Conservation (phyloP, 2,329 filamentous ascomycete species). For the Fusarium austroafricanum region DNA sequence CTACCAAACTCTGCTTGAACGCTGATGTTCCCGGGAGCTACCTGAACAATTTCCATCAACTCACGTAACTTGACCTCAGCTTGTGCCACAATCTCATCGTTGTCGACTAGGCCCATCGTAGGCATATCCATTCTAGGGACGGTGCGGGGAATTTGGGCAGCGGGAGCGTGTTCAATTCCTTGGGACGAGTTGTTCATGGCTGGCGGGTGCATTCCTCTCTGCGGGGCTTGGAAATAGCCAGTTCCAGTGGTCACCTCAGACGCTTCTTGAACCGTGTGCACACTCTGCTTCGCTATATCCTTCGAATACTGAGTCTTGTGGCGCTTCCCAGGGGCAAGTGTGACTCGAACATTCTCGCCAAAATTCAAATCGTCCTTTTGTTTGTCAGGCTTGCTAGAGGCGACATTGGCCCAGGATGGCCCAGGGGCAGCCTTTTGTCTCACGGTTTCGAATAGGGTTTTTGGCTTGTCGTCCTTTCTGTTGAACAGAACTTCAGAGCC, state of each 20-base stretch:
- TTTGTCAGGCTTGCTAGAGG: neutral
- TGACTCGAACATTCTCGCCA: constrained; percentile 18
- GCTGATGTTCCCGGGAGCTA: constrained; percentile 42
- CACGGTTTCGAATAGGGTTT: constrained; percentile 38
- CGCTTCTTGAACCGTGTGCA: too few relatives aligned
- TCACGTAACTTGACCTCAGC: constrained; percentile 21
- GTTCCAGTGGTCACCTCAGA: neutral
- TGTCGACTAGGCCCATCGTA: neutral
- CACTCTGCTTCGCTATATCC: neutral
- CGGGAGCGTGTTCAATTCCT: neutral
- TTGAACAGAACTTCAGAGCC: constrained; percentile 23
- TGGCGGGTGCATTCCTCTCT: neutral
- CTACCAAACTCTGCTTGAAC: constrained; percentile 47
- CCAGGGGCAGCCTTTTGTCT: constrained; percentile 29
- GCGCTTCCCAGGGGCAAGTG: neutral
- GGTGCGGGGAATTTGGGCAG: neutral
- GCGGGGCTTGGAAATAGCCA: too few relatives aligned
- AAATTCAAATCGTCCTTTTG: constrained; percentile 20
- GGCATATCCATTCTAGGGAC: constrained; percentile 27
- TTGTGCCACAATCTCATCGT: constrained; percentile 17
- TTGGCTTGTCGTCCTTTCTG: constrained; percentile 14
- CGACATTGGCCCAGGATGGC: constrained; percentile 21
- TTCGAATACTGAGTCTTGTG: neutral
- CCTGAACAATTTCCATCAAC: constrained; percentile 36
- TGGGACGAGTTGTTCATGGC: neutral